Base-by-base conservation (phyloP, 2,329 filamentous ascomycete genomes). In the Diaporthe citrichinensis region DNA sequence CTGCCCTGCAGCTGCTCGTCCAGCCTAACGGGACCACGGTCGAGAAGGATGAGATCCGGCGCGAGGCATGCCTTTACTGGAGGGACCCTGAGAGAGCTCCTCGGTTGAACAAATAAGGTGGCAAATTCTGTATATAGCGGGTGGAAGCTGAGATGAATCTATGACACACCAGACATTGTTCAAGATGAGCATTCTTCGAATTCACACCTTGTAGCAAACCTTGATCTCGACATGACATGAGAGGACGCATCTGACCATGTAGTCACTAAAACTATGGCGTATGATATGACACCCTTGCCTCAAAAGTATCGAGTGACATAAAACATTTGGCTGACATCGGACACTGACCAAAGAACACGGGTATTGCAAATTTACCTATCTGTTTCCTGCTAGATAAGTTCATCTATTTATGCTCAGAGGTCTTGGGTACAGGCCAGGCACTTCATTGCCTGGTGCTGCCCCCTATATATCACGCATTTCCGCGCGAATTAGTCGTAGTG, bases 11-110 rank as follows among this genome's bases (percentile, higher is more conserved):
- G 71, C 78, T 85, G 12, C 79, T 85, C 12, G 80, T 85, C 28
- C 80, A 83, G 65, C 81, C 82, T 0, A 72, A 77, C 2, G 74
- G 80, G 28, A 84, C 84, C 0, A 78, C 79, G 73, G 80, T 83
- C 3, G 84, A 85, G 78, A 74, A 78, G 58, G 83, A 85, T 36
- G 73, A 73, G 3, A 84, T 85, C 28, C 78, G 84, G 2, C 80
- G 74, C 39, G 80, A 83, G 65, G 79, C 80, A 5, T 85, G 83
- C 55, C 75, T 82, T 7, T 85, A 80, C 75, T 85, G 84, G 84
- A 81, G 84, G 55, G 82, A 84, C 53, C 80, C 81, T 0, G 79
- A 82, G 71, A 81, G 82, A n/a, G 83, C 83, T 1, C 39, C 77
- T 2, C 77, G 83, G 14, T 44, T 85, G 39, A 85, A 84, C 61